Evolutionary conservation across 805 yeast genomes (phyloP).

Genomic region (Lachancea fermentati): DNA sequence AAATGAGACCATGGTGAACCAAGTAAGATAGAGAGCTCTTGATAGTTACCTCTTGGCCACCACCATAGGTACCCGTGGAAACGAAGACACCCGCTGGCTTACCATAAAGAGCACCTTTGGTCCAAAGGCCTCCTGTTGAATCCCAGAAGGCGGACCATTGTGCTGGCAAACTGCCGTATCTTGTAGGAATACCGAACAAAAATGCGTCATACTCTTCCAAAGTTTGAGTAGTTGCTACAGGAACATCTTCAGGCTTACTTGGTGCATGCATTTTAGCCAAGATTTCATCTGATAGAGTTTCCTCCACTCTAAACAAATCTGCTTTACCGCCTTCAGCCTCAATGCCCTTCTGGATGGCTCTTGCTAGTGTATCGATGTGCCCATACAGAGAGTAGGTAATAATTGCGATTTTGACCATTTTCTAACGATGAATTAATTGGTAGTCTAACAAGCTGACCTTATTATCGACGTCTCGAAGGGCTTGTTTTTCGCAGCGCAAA

Average conservation of each 20-base stretch:
- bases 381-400: slow-evolving; percentile 73
- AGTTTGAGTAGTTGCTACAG: slow-evolving; percentile 52
- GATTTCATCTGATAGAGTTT: slow-evolving; percentile 60
- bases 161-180: slow-evolving; percentile 70
- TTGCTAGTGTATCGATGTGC: slow-evolving; percentile 66
- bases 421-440: not conserved
- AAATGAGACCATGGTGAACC: slow-evolving; percentile 73
- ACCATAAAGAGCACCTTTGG: slow-evolving; percentile 59
- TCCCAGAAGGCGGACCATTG: slow-evolving; percentile 78
- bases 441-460: no score
- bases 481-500: not conserved
- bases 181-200: slow-evolving; percentile 74
- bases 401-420: slow-evolving; percentile 39
- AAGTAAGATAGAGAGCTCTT: slow-evolving; percentile 52
- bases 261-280: slow-evolving; percentile 56
- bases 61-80: slow-evolving; percentile 67
- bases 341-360: slow-evolving; percentile 61
- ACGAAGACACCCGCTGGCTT: slow-evolving; percentile 70
- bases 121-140: slow-evolving; percentile 73
- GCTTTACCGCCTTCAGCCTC: slow-evolving; percentile 64
- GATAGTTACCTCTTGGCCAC: slow-evolving; percentile 74
- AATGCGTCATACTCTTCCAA: slow-evolving; percentile 64
- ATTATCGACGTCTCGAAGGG: no score
- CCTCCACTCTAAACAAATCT: slow-evolving; percentile 68
- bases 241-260: slow-evolving; percentile 49